Conservation (phyloP, 495 filamentous ascomycete genomes). For the Evernia prunastri region DNA sequence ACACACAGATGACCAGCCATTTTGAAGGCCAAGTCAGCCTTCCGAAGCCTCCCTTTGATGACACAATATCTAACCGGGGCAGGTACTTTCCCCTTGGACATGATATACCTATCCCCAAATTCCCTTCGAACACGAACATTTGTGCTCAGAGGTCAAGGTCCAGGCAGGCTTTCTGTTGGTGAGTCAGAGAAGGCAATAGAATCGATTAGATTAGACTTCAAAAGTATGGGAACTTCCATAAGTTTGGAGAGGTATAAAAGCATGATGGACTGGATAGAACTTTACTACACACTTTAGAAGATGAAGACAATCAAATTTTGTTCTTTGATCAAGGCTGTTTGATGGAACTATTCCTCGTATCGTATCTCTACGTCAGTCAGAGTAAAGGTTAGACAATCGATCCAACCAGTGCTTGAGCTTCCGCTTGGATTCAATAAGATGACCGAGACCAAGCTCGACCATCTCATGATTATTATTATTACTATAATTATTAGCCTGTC, state of each 20-base stretch:
- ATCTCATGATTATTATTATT: no score
- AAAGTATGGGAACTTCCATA: no score
- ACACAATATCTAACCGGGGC: neutral
- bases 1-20: neutral
- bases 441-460: constrained; percentile 16
- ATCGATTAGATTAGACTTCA: no score
- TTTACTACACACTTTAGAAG: no score
- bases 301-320: neutral
- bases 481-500: constrained; percentile 10
- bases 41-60: neutral
- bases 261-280: neutral
- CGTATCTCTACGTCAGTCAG: neutral
- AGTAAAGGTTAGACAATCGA: constrained; percentile 13
- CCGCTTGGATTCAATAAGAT: constrained; percentile 16
- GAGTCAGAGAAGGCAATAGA: no score
- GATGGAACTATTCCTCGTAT: no score
- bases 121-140: neutral
- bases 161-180: no score
- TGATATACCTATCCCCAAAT: neutral
- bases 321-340: neutral
- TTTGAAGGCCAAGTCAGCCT: neutral
- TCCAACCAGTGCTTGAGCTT: constrained; percentile 4
- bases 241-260: neutral
- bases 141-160: neutral
- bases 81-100: neutral